phyloP scores from a whole-genome alignment of 2,329 filamentous ascomycete genomes.

The Rhinocladiella mackenziei region DNA sequence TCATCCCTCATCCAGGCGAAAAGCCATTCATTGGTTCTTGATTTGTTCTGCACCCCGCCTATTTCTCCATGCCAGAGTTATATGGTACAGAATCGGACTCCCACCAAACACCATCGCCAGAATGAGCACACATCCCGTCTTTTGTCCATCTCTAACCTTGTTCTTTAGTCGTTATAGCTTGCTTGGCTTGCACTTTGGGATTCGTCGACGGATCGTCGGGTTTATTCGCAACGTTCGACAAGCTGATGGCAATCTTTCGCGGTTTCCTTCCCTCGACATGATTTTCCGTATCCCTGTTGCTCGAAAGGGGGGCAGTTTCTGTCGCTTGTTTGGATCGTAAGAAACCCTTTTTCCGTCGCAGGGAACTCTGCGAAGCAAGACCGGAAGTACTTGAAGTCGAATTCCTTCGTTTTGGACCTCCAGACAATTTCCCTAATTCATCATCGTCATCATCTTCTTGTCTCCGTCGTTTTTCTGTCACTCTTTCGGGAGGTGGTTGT shows the following conservation, averaged over 20 bases:
- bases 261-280: slow-evolving; percentile 22
- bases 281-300: slow-evolving; percentile 21
- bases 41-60: too few species aligned
- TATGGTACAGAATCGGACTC: slow-evolving; percentile 22
- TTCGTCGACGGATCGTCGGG: slow-evolving; percentile 16
- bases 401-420: slow-evolving; percentile 44
- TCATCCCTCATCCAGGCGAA: slow-evolving; percentile 9
- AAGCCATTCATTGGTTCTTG: too few species aligned
- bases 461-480: slow-evolving; percentile 83
- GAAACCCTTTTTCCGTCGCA: slow-evolving; percentile 27
- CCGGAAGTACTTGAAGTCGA: slow-evolving; percentile 37
- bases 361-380: slow-evolving; percentile 19
- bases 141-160: slow-evolving; percentile 6
- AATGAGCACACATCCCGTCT: slow-evolving; percentile 10
- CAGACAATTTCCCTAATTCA: slow-evolving; percentile 76
- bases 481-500: slow-evolving; percentile 62
- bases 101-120: slow-evolving; percentile 22
- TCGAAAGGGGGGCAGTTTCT: slow-evolving; percentile 11
- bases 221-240: slow-evolving; percentile 22
- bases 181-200: slow-evolving; percentile 10
- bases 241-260: slow-evolving; percentile 28
- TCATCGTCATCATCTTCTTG: slow-evolving; percentile 81
- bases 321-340: slow-evolving; percentile 26
- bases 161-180: slow-evolving; percentile 12
- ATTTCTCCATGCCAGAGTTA: background rate